Base-by-base conservation (phyloP, 768 basidiomycete species). In the Saitozyma sp. region DNA sequence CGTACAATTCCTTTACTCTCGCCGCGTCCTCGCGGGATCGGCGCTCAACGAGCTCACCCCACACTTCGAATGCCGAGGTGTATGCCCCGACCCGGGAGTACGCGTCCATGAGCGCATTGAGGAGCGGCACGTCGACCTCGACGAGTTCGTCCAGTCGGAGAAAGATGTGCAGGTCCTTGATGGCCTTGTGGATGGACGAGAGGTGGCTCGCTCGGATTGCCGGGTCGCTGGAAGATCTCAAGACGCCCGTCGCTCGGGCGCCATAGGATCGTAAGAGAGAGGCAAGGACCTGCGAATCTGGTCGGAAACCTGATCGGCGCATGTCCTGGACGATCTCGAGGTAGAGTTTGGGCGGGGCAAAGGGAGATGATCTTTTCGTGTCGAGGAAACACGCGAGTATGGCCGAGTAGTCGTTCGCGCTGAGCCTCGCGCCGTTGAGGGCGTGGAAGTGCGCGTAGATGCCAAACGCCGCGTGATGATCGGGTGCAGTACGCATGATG, bases 81-180 rank as follows among this genome's bases (percentile, higher is more conserved):
- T 88, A 89, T 62, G 86, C 86, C 6, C 86, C 86, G 8, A 88
- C 82, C n/a, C 87, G 87, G 69, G 89, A 87, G 78, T 94, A 97
- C 0, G 90, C 87, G 77, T 91, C 86, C 89, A 96, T 91, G 64
- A 96, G 81, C 70, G 90, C 86, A 74, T 92, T 94, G 84, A 89
- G 87, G 11, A 92, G 82, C 3, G 82, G 78, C 11, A 82, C 79
- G 67, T 92, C 88, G 2, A 91, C 88, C 9, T 87, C 84, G 60
- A 93, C 79, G n/a, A 85, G 83, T 13, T 88, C 83, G 71, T 93
- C 91, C 48, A 93, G 82, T n/a, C 86, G 87, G 73, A 95, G 83
- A 59, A 86, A 82, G 62, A 89, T 85, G 75, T 94, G 91, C 8
- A 87, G 83, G 9, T 86, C 85, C 20, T 52, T 43, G 17, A 73